These are phyloP conservation scores for Candida tetrigidarum DNA, from an alignment of 1,139 yeast genomes.

Conservation along the genomic window DNA sequence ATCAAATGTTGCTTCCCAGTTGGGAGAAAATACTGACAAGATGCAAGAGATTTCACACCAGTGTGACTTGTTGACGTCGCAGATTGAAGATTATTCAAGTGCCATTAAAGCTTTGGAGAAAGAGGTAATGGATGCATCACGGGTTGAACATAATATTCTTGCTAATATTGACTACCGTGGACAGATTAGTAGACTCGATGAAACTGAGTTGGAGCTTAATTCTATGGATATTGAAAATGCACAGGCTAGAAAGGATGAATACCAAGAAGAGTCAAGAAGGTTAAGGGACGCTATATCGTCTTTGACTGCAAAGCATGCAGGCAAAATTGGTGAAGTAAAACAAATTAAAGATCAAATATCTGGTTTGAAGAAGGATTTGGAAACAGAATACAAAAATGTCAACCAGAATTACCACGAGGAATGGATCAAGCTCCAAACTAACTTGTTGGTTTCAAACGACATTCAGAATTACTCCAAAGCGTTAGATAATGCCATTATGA, in stretches of 20 bases:
- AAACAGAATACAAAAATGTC: slow-evolving; percentile 71
- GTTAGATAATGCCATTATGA: slow-evolving; percentile 91
- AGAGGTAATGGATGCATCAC: slow-evolving; percentile 39
- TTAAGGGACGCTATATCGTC: slow-evolving; percentile 60
- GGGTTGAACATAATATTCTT: slow-evolving; percentile 39
- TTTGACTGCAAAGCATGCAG: slow-evolving; percentile 71
- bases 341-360: slow-evolving; percentile 79
- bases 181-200: slow-evolving; percentile 30
- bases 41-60: slow-evolving; percentile 15
- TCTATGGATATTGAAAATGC: slow-evolving; percentile 61
- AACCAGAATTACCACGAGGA: slow-evolving; percentile 68
- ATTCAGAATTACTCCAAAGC: slow-evolving; percentile 82
- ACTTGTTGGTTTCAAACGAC: slow-evolving; percentile 81
- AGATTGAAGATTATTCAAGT: slow-evolving; percentile 29
- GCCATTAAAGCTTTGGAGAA: slow-evolving; percentile 30
- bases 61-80: slow-evolving; percentile 11
- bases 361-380: slow-evolving; percentile 59
- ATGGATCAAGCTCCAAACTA: slow-evolving; percentile 78
- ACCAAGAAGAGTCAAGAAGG: slow-evolving; percentile 58
- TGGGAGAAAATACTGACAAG: slow-evolving; percentile 24
- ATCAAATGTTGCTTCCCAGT: slow-evolving; percentile 18
- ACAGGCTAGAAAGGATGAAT: slow-evolving; percentile 61
- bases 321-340: slow-evolving; percentile 81
- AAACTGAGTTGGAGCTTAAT: slow-evolving; percentile 30
- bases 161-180: slow-evolving; percentile 46